A percentile compares a stretch with the other conserved stretches of the same genome.
Conservation (phyloP, 2,329 filamentous ascomycete genomes). For the Colletotrichum sp. region DNA sequence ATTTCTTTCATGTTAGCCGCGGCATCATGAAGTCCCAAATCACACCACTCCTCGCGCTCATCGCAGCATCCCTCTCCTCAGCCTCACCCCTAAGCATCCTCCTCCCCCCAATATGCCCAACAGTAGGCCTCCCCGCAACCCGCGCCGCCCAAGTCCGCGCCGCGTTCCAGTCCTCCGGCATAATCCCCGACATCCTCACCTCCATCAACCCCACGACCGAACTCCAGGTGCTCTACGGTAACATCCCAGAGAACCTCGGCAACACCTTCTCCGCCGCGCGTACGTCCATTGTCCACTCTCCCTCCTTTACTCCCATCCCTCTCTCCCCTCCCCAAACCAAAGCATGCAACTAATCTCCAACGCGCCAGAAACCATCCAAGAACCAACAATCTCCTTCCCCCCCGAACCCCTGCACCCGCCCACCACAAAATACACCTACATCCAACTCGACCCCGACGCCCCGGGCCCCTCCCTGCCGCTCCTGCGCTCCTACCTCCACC, state of each 20-base stretch:
- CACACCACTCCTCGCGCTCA: background rate
- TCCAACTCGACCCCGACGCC: background rate
- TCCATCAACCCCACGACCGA: background rate
- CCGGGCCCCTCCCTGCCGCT: background rate
- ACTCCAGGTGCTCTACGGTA: background rate
- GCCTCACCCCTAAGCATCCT: background rate
- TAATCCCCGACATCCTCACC: background rate
- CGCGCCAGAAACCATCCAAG: background rate
- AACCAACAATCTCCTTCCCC: background rate
- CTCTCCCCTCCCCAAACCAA: too few relatives aligned
- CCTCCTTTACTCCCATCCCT: too few relatives aligned
- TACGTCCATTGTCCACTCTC: background rate
- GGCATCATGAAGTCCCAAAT: background rate
- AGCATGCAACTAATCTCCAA: accelerated
- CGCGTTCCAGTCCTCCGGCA: background rate
- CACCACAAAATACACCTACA: background rate
- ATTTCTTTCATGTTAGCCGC: too few relatives aligned
- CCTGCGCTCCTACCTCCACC: background rate
- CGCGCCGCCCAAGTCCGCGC: background rate
- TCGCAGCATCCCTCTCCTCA: background rate
- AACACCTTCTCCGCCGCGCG: background rate
- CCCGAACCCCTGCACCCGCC: background rate
- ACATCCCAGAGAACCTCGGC: background rate
- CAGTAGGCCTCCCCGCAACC: background rate
- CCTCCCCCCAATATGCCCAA: background rate